Base-by-base conservation (phyloP, 108 stramenopile species). In the Phaeodactylum tricornutum region DNA sequence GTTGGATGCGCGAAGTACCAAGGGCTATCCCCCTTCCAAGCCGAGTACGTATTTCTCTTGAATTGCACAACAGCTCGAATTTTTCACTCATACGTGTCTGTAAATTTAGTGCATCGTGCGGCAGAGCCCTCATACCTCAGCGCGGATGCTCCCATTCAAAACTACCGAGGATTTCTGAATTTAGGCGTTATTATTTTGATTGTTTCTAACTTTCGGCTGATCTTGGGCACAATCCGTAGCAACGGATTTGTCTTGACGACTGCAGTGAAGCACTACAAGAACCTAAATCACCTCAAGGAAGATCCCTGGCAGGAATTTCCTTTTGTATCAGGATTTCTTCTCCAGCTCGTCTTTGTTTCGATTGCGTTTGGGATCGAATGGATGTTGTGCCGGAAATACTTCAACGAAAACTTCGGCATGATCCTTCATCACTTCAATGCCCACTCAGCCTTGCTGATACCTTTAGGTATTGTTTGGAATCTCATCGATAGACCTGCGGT, bases 141-240 rank as follows among this genome's bases (percentile, higher is more conserved):
- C 26, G 28, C 48, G 1, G 82, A 79, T 25, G 75, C 69, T 5
- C 67, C 58, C 26, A 50, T 48, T 23, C 82, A 81, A 48, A 89
- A 89, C 43, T 89, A 79, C 43, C 80, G 82, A 9, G 87, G 87
- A 3, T 65, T 84, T 29, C 74, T 84, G 50, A 89, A 89, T 69
- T 45, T 89, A 22, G 78, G 65, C 7, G 39, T 81, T n/a, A 79
- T 89, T 15, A 69, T 89, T 25, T 53, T 88, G 55, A 59, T 75
- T n/a, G 60, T 88, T 5, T 69, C 67, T 30, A 88, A 88, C 36
- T 77, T 83, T 66, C 71, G 87, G 11, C 29, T 88, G 14, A 34
- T 84, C n/a, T 38, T 75, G 45, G 72, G 61, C 55, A 61, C 74
- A 16, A 67, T 83, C 7, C 39, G 57, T 17, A 55, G 57, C 25